phyloP scores from a whole-genome alignment of 768 basidiomycete genomes.

The Russula abietina region DNA sequence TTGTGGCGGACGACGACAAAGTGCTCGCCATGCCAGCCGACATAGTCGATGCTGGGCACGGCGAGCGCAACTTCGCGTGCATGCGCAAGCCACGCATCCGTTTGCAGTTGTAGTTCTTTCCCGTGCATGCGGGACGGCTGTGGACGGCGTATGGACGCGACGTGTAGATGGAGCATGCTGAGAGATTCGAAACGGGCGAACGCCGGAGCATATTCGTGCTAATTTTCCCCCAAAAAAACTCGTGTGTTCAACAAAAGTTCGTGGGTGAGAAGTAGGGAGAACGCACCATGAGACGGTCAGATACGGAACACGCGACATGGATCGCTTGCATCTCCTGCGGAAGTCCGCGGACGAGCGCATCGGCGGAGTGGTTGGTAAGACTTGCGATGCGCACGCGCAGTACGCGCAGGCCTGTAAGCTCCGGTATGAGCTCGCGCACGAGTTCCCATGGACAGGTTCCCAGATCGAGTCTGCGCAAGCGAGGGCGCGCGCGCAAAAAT shows the following conservation, averaged over 20 bases:
- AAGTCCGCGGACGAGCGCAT: constrained; percentile 34
- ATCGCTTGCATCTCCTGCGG: constrained; percentile 46
- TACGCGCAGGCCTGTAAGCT: constrained; percentile 46
- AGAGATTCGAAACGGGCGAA: constrained; percentile 47
- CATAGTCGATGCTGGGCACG: constrained; percentile 52
- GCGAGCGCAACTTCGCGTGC: constrained; percentile 46
- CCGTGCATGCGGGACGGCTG: constrained; percentile 54
- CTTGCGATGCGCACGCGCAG: constrained; percentile 53
- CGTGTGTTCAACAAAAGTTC: background rate
- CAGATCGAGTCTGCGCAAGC: constrained; percentile 51
- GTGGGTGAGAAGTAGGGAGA: background rate
- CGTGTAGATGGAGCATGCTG: constrained; percentile 55
- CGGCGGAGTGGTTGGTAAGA: constrained; percentile 37
- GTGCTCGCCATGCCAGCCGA: constrained; percentile 72
- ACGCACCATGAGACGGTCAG: constrained; percentile 47
- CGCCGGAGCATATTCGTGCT: constrained; percentile 49
- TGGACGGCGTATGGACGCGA: constrained; percentile 42
- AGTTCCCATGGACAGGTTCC: constrained; percentile 64
- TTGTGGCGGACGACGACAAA: constrained; percentile 49
- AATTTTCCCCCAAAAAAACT: background rate
- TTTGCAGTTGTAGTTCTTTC: constrained; percentile 53
- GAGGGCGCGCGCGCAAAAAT: constrained; percentile 45
- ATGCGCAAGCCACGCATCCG: constrained; percentile 47
- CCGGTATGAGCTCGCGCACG: constrained; percentile 45
- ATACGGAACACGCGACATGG: constrained; percentile 45